Base-by-base conservation (phyloP, 2,329 filamentous ascomycete genomes). In the Drechslera avenae region DNA sequence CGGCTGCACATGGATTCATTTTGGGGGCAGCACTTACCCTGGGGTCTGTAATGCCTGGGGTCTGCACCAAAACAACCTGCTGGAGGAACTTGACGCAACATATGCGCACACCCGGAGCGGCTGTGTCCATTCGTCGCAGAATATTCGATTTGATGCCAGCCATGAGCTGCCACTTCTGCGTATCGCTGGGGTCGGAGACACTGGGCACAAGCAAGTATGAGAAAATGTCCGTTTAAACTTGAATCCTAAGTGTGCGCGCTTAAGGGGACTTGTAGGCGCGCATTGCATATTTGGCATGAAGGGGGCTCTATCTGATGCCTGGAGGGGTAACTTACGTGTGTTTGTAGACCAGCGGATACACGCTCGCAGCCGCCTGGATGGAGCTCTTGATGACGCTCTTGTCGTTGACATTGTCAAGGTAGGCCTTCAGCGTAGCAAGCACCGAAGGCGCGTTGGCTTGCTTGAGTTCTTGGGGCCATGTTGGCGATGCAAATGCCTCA, bases 51-150 rank as follows among this genome's bases (percentile, higher is more conserved):
- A 87, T 78, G 39, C 90, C 90, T n/a, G 87, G 86, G 9, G 91
- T 97, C 75, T 99, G 93, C 14, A 91, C 90, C 60, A 97, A 83
- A 36, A 99, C 89, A 36, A 97, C 90, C 57, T 90, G 86, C 77
- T 99, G 93, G 31, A 91, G 88, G 73, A 99, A 99, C 75, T 99
- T 99, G 81, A 97, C 88, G 78, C 94, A 97, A 79, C 91, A 96
- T 72, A 97, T 87, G 64, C 87, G 87, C 57, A 97, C 84, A 2
- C 90, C 88, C 10, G 87, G 82, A 12, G 84, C 78, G 14, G 90
- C 87, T 35, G 80, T 83, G 63, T 97, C 93, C 93, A 95, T 97
- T 67, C 94, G 86, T 52, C 85, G 86, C 53, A 99, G 75, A 61
- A 99, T 94, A 64, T 87, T 89, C 47, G 89, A 85, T 78, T 99